Evolutionary conservation across 108 stramenopile genomes (phyloP).

Genomic region (Nitzschia sp.): DNA sequence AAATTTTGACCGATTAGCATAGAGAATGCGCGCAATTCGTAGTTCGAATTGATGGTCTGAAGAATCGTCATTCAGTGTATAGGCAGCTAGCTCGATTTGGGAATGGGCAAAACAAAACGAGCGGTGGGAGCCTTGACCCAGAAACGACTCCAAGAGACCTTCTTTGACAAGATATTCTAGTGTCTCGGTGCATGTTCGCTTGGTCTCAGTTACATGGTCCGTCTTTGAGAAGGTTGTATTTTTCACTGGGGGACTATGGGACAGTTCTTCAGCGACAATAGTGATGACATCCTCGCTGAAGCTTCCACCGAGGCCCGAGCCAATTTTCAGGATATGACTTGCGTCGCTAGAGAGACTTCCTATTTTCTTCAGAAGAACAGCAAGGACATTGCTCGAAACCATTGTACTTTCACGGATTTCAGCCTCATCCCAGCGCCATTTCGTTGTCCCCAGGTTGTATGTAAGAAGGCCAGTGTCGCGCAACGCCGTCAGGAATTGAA

Average conservation of each 20-base stretch:
- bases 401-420: slow-evolving; percentile 1
- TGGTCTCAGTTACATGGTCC: not conserved
- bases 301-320: slow-evolving; percentile 15
- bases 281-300: slow-evolving; percentile 1
- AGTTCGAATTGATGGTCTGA: not conserved
- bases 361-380: slow-evolving; percentile 11
- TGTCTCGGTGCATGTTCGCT: not conserved
- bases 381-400: slow-evolving; percentile 29
- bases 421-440: slow-evolving; percentile 22
- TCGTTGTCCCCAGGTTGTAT: slow-evolving; percentile 14
- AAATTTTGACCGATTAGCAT: not conserved
- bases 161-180: not conserved
- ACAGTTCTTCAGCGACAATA: not conserved
- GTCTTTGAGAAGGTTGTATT: not conserved
- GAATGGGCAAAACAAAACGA: slow-evolving; percentile 20
- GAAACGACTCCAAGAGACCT: not conserved
- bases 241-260: no score
- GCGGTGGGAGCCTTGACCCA: not conserved
- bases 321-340: not conserved
- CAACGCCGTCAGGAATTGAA: slow-evolving; percentile 27
- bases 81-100: slow-evolving; percentile 23
- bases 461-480: not conserved
- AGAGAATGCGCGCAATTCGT: slow-evolving; percentile 8
- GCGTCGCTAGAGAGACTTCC: not conserved
- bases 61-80: not conserved